Evolutionary conservation across 139 green algal genomes (phyloP).

Genomic region (Chlorella sp.): DNA sequence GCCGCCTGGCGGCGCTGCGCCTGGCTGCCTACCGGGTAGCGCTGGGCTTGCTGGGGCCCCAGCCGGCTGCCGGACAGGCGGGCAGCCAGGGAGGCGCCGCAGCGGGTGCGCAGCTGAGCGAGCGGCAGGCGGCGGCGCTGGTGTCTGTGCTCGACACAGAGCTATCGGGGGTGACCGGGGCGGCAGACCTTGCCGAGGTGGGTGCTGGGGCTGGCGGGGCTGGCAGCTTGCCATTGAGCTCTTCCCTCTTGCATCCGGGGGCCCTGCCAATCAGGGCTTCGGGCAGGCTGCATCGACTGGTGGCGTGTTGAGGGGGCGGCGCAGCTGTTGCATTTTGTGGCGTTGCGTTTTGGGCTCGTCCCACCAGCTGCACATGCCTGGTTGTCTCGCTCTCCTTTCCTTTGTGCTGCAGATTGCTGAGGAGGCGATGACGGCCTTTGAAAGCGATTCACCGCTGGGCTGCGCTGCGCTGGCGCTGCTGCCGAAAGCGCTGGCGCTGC

Average conservation of each 20-base stretch:
- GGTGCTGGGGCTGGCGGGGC: not conserved
- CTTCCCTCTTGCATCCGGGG: no score
- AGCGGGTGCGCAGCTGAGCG: not conserved
- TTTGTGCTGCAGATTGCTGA: constrained; percentile 1
- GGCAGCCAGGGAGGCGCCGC: not conserved
- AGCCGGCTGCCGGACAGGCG: not conserved
- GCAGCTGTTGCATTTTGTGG: no score
- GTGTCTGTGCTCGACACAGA: constrained; percentile 19
- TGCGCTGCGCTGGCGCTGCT: constrained; percentile 36
- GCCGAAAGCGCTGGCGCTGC: constrained; percentile 25
- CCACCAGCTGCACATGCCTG: no score
- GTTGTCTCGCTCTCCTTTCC: no score
- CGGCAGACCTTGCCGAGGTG: constrained; percentile 15
- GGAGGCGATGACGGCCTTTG: constrained; percentile 32
- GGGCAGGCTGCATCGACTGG: no score
- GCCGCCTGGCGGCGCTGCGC: not conserved
- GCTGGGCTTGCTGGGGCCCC: not conserved
- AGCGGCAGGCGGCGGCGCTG: constrained; percentile 6
- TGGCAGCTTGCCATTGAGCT: no score
- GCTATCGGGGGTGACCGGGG: not conserved
- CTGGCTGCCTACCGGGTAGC: not conserved
- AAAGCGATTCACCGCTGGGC: constrained; percentile 11
- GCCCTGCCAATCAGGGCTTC: no score
- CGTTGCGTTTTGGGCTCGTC: no score
- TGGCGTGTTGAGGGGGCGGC: no score